A percentile compares a stretch with the other conserved stretches of the same genome.
Conservation (phyloP, 805 yeast genomes). For the Debaryomyces maramus region DNA sequence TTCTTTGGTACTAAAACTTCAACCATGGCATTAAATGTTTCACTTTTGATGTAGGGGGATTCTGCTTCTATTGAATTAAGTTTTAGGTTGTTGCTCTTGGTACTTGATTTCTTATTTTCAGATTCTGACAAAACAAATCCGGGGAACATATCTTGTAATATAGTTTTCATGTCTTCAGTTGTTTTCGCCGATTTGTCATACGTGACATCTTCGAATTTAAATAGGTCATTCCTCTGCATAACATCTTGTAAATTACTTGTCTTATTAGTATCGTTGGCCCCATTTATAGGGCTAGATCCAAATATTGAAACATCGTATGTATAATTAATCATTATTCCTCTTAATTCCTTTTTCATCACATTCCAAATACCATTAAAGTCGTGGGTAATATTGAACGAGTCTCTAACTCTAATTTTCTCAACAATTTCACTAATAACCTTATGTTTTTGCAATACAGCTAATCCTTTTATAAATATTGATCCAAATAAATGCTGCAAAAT, state of each 20-base stretch:
- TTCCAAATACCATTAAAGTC: slow-evolving; percentile 31
- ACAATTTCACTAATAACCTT: slow-evolving; percentile 62
- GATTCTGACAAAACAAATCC: slow-evolving; percentile 48
- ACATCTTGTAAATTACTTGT: slow-evolving; percentile 21
- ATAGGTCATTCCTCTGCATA: slow-evolving; percentile 22
- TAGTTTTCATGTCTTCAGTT: slow-evolving; percentile 31
- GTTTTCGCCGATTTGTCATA: slow-evolving; percentile 20
- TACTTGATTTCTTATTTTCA: neutral
- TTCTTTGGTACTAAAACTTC: slow-evolving; percentile 68
- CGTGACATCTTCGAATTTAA: slow-evolving; percentile 34
- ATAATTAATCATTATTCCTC: slow-evolving; percentile 31
- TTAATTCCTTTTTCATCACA: slow-evolving; percentile 32
- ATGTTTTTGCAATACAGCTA: slow-evolving; percentile 69
- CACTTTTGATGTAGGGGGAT: slow-evolving; percentile 59
- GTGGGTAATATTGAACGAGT: slow-evolving; percentile 5
- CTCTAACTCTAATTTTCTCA: slow-evolving; percentile 22
- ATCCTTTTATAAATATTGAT: slow-evolving; percentile 61
- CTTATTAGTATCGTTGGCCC: slow-evolving; percentile 4
- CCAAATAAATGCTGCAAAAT: slow-evolving; percentile 71
- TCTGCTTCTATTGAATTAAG: slow-evolving; percentile 10
- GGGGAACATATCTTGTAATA: slow-evolving; percentile 66
- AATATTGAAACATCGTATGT: slow-evolving; percentile 26
- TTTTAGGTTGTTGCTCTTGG: slow-evolving; percentile 17
- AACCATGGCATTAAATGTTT: slow-evolving; percentile 53
- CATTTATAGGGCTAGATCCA: neutral